Evolutionary conservation across 1,284 basidiomycete species (phyloP).

Genomic region (Neolentinus lepideus): DNA sequence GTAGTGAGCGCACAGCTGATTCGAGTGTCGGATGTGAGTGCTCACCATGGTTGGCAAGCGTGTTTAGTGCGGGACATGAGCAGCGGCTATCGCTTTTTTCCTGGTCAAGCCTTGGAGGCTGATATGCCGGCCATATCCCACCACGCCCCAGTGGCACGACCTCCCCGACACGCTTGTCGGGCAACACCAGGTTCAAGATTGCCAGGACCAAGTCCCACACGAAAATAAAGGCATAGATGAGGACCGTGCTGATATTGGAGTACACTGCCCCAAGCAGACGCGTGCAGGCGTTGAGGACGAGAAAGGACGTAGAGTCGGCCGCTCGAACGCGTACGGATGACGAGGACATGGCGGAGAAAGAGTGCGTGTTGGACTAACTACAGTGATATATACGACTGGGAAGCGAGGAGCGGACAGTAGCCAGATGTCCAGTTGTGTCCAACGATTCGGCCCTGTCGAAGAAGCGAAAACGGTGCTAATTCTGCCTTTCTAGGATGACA

Average conservation of each 20-base stretch:
- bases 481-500: no score
- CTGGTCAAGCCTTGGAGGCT: conserved; percentile 38
- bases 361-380: background rate
- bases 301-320: background rate
- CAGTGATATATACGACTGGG: background rate
- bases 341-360: background rate
- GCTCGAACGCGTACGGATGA: background rate
- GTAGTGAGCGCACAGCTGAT: background rate
- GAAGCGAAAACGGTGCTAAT: no score
- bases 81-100: conserved; percentile 48
- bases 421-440: no score
- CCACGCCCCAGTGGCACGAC: conserved; percentile 42
- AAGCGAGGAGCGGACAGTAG: background rate
- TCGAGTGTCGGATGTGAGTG: conserved; percentile 4
- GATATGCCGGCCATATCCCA: conserved; percentile 67
- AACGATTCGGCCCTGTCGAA: no score
- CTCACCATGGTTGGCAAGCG: conserved; percentile 69
- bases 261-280: background rate
- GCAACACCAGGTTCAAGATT: conserved; percentile 41
- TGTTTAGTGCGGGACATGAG: conserved; percentile 66
- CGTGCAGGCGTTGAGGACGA: background rate
- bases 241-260: background rate
- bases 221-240: conserved; percentile 12
- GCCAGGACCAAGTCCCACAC: conserved; percentile 50
- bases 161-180: background rate